Conservation (phyloP, 345 rosid genomes). For the Citropsis articulata region DNA sequence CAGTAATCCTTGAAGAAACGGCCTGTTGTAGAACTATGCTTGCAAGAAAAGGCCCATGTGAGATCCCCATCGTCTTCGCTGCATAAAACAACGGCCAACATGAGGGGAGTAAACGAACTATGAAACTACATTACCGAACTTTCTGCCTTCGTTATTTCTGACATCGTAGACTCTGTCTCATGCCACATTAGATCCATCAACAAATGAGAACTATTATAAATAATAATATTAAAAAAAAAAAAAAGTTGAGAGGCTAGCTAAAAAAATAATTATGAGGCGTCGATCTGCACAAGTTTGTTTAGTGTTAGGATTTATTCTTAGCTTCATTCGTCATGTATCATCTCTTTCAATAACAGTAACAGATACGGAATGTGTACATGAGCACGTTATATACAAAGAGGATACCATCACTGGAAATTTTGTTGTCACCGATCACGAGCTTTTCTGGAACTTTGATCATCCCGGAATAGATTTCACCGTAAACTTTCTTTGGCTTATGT, state of each 20-base stretch:
- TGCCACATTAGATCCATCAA: not conserved
- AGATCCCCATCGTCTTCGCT: too few species aligned
- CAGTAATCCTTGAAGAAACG: too few species aligned
- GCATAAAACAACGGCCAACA: not conserved
- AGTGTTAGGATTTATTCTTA: conserved; percentile 9
- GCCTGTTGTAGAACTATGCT: too few species aligned
- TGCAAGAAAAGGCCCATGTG: not conserved
- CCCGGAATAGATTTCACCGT: conserved; percentile 9
- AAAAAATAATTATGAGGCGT: not conserved
- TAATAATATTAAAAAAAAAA: too few species aligned
- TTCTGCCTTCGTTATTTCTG: not conserved
- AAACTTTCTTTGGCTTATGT: not conserved
- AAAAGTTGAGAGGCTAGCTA: too few species aligned
- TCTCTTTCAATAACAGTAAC: not conserved
- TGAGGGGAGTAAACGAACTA: not conserved
- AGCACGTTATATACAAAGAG: not conserved
- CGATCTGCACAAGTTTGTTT: not conserved
- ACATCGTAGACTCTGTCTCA: not conserved
- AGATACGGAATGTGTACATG: not conserved
- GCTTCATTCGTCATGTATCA: conserved; percentile 11
- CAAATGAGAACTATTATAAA: too few species aligned
- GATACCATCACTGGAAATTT: conserved; percentile 9
- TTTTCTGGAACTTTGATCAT: conserved; percentile 7
- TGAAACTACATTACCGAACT: not conserved
- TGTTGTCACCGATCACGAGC: conserved; percentile 5